Percentiles rank a stretch among this genome's conserved stretches.
phyloP scores from a whole-genome alignment of 2,329 filamentous ascomycete genomes.

The Ilyonectria mors-panacis region DNA sequence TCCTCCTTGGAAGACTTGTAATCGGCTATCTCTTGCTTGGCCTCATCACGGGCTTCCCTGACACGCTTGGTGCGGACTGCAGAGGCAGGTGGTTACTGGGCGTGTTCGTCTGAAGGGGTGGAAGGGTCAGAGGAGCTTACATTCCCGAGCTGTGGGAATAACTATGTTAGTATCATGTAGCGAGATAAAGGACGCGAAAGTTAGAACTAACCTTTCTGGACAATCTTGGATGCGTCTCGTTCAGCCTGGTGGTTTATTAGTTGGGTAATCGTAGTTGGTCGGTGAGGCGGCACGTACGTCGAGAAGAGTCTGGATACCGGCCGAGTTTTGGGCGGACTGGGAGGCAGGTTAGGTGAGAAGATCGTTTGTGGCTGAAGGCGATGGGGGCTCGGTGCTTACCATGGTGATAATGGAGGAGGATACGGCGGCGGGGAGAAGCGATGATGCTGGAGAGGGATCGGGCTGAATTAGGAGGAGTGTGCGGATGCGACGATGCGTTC shows the following conservation, averaged over 20 bases:
- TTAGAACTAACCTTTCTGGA: slow-evolving; percentile 84
- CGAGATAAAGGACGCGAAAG: slow-evolving; percentile 21
- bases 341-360: slow-evolving; percentile 43
- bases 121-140: slow-evolving; percentile 66
- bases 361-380: slow-evolving; percentile 10
- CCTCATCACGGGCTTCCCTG: slow-evolving; percentile 95
- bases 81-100: slow-evolving; percentile 23
- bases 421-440: not conserved
- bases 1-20: slow-evolving; percentile 92
- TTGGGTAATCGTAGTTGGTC: not conserved
- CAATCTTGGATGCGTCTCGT: slow-evolving; percentile 98
- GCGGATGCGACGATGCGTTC: not conserved
- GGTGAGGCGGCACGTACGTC: slow-evolving; percentile 77
- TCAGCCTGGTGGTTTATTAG: slow-evolving; percentile 77
- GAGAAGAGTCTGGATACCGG: slow-evolving; percentile 98
- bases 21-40: slow-evolving; percentile 96
- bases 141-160: slow-evolving; percentile 80
- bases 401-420: slow-evolving; percentile 34
- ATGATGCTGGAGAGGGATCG: not conserved
- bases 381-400: slow-evolving; percentile 37
- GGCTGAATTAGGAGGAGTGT: not conserved
- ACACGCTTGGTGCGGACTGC: slow-evolving; percentile 89
- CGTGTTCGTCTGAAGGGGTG: slow-evolving; percentile 16
- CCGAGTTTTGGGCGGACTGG: slow-evolving; percentile 97
- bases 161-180: slow-evolving; percentile 48